Conservation (phyloP, 345 rosid genomes). For the Ailanthus altissimus region DNA sequence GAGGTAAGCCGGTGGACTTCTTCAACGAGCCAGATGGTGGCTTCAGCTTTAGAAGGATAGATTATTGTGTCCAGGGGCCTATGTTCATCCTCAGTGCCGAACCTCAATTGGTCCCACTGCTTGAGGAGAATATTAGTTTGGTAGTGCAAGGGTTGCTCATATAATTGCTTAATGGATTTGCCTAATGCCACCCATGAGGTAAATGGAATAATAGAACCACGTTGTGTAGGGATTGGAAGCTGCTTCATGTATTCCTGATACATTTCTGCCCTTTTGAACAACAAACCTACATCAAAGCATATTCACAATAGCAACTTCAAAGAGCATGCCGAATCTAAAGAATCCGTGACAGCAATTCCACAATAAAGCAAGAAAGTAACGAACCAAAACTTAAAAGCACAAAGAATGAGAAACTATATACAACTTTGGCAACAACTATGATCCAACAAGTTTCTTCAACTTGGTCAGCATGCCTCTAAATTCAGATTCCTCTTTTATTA, state of each 20-base stretch:
- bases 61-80: constrained; percentile 53
- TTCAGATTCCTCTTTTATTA: neutral
- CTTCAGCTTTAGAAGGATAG: constrained; percentile 89
- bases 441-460: constrained; percentile 2
- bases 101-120: constrained; percentile 71
- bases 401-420: neutral
- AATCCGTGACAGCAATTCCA: neutral
- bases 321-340: constrained; percentile 6
- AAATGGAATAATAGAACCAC: constrained; percentile 79
- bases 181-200: constrained; percentile 76
- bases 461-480: neutral
- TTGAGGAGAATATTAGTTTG: constrained; percentile 64
- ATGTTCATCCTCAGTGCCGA: constrained; percentile 54
- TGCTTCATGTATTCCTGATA: constrained; percentile 87
- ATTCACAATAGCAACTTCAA: neutral
- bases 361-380: neutral
- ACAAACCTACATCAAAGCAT: constrained; percentile 34
- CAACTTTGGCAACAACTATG: neutral
- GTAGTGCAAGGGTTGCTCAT: constrained; percentile 89
- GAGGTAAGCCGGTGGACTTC: constrained; percentile 70
- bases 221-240: constrained; percentile 55
- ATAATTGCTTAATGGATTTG: constrained; percentile 65
- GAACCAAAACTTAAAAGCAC: neutral
- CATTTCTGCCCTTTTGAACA: constrained; percentile 61
- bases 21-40: constrained; percentile 80